Evolutionary conservation across 495 filamentous ascomycete genomes (phyloP), one percentile per base, ranked within the genome.

Genomic region (Tuber indicum): DNA sequence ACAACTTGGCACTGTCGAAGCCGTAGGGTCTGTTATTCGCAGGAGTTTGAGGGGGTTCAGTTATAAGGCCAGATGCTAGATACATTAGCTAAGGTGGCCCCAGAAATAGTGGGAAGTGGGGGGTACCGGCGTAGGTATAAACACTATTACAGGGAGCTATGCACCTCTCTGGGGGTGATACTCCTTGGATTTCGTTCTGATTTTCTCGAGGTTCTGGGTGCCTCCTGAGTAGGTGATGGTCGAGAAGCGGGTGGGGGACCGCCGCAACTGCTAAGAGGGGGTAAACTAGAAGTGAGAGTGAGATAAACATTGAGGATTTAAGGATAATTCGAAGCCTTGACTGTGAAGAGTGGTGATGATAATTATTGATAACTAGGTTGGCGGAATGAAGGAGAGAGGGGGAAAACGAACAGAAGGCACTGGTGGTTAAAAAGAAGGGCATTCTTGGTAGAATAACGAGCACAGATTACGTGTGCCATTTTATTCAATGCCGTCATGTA

Each of bases 1-100:
- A 78, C 16, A 78, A 70, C 21, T 75, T 73, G 32, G 47, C 32
- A 10, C 66, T 52, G 43, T 76, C 69, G 75, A 78, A 78, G 16
- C 75, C 75, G 71, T 72, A 49, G 19, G 75, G 75, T n/a, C 58
- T 66, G 14, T 26, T 17, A 26, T 36, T 36, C 7, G 58, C 19
- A 36, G 58, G 58, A 14, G 26, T 14, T 19, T 66, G 58, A 19
- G 58, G 58, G 14, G 58, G 58, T 36, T 66, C 58, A 19, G 58
- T 66, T 36, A 66, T 36, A 36, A 66, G 58, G 58, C 58, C 58
- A 19, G 58, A 36, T 26, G 58, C 58, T 66, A 8, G 26, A 66
- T 66, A 66, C 0, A 4, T 66, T 36, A 66, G 58, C 5, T 5
- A 7, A 16, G 3, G 16, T 66, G 32, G 32, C 12, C 14, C 32